phyloP scores from a whole-genome alignment of 2,329 filamentous ascomycete genomes.

The Emmonsiellopsis sp. region DNA sequence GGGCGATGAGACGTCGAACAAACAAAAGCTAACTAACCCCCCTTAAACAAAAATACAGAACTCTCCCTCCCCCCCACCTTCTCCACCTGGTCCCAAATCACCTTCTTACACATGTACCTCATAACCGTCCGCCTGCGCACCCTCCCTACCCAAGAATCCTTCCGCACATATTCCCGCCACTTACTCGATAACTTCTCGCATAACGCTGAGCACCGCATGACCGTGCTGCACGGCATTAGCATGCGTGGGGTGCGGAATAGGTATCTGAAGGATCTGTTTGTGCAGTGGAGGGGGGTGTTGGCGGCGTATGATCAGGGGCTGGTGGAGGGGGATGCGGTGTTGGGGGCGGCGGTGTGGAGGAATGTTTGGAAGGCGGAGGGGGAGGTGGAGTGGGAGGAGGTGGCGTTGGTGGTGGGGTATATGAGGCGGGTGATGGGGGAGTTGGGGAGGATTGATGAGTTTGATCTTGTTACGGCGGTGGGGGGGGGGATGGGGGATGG shows the following conservation, averaged over 20 bases:
- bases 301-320: constrained; percentile 51
- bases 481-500: constrained; percentile 31
- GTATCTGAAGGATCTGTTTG: constrained; percentile 75
- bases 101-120: constrained; percentile 93
- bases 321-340: constrained; percentile 38
- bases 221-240: constrained; percentile 39
- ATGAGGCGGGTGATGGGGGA: constrained; percentile 49
- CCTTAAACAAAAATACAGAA: constrained; percentile 40
- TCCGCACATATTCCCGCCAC: constrained; percentile 75
- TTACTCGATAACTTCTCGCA: constrained; percentile 82
- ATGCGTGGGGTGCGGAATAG: constrained; percentile 48
- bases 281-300: constrained; percentile 83
- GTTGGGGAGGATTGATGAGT: constrained; percentile 46
- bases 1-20: not conserved
- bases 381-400: constrained; percentile 51
- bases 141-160: constrained; percentile 56
- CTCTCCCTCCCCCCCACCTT: constrained; percentile 78
- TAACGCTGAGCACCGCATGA: constrained; percentile 61
- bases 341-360: constrained; percentile 71
- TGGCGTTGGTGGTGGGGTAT: constrained; percentile 56
- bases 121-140: constrained; percentile 74
- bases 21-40: not conserved
- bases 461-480: constrained; percentile 45
- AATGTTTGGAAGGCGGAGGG: constrained; percentile 72
- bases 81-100: constrained; percentile 90